Evolutionary conservation across 495 filamentous ascomycete species (phyloP), one percentile per base, ranked within the genome.

Genomic region (Aspergillus nidulans): DNA sequence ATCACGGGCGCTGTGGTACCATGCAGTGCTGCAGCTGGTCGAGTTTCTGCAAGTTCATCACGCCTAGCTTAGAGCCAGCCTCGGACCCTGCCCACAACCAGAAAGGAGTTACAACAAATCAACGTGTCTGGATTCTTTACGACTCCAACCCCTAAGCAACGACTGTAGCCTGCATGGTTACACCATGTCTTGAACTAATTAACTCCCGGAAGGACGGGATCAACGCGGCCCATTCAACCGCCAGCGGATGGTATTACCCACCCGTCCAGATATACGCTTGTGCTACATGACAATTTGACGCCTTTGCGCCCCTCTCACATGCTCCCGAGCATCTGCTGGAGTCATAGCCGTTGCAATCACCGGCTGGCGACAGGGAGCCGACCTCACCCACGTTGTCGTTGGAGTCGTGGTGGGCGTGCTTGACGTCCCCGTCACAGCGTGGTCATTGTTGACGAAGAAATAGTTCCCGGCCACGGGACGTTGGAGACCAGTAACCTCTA

Each of bases 381-480:
- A 42, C 40, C 41, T 42, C 9, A 48, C 9, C 52, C 41, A 49
- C 49, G 45, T 52, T 45, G 49, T 48, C 19, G 49, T 62, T 8
- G 59, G 36, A 15, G 30, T 44, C 12, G 54, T 40, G 50, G 60
- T 64, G 38, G 57, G 62, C n/a, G 32, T 10, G 42, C 36, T 26
- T 12, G 40, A 39, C 2, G 49, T 26, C 3, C 41, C 38, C 6
- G 41, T 44, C 6, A 41, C 57, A 9, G 46, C 38, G 15, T 42
- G 53, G 5, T 63, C 41, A 47, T 66, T 65, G 15, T 63, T 59
- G 4, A 69, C 72, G 30, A 52, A 57, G 49, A 75, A 69, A 56
- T 66, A 76, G 43, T 73, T 75, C 24, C 63, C 64, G 6, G 74
- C 71, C 18, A 72, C 15, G 0, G 67, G 68, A 12, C 48, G 43